Evolutionary conservation across 192 early-diverging fungal species (phyloP), one percentile per base, ranked within the genome.

Genomic region (Cladochytrium replicatum): DNA sequence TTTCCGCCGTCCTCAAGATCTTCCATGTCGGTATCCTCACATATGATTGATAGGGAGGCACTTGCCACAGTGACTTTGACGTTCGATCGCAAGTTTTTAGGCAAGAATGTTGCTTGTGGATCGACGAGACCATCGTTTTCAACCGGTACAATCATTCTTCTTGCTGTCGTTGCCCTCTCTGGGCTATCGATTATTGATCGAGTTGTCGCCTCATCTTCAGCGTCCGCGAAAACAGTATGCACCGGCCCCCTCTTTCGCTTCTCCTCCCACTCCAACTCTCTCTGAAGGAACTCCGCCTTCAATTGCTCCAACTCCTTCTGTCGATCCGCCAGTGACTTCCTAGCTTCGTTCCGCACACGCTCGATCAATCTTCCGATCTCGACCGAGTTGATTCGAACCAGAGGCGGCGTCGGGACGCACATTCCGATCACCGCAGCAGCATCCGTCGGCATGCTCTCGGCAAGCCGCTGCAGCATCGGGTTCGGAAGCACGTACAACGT

Each of bases 401-500:
- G 64, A 11, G 92, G 85, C 29, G 92, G 91, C 3, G 80, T 72
- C 9, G 87, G 86, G 25, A 71, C 77, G 64, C 88, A 95, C 52
- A 78, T 77, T 0, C 63, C 78, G 44, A 90, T 46, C 0, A 99
- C 72, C 4, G 59, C 68, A 0, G 78, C 48, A 13, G 72, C 58
- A 6, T 88, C 85, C 1, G 50, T 63, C 1, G 96, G 94, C 78
- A 86, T 84, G 3, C 66, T 50, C 30, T 80, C 70, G 0, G 85
- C 78, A 0, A 97, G 27, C 0, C 64, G 65, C 46, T 86, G 81
- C 8, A 99, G 71, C 85, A 91, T 87, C 46, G 91, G 85, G 57
- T 84, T 87, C 9, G 96, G 96, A 17, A 93, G 43, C 1, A 97
- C 91, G 60, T 89, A 99, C 6, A 84, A 51, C 0, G 72, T 51